These are phyloP conservation scores for Isatis tinctoria DNA, from an alignment of 345 rosid genomes.

Conservation along the genomic window DNA sequence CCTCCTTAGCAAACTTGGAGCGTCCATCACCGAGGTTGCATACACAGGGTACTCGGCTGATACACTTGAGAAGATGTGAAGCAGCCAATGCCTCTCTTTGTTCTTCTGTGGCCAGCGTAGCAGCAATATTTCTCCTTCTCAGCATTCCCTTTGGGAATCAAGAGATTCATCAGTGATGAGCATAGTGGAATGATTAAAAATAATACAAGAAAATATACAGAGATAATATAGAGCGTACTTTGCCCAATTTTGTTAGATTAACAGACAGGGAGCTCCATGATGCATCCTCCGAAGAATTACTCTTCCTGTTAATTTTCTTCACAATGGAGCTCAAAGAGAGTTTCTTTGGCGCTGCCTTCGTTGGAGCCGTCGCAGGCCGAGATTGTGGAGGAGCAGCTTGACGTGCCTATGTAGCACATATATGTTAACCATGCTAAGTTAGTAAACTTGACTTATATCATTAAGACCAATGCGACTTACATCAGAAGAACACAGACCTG, in stretches of 20 bases:
- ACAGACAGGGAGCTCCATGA: conserved; percentile 75
- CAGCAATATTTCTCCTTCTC: conserved; percentile 67
- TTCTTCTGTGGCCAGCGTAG: conserved; percentile 66
- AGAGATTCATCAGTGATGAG: neutral
- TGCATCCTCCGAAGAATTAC: conserved; percentile 37
- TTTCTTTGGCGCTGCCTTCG: conserved; percentile 43
- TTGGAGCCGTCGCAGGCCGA: conserved; percentile 39
- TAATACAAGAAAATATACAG: conserved; percentile 1
- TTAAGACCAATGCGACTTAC: neutral
- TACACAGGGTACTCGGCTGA: conserved; percentile 47
- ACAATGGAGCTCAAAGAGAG: conserved; percentile 30
- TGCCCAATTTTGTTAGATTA: conserved; percentile 63
- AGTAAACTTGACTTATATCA: neutral
- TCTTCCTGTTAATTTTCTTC: conserved; percentile 32
- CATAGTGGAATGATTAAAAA: neutral
- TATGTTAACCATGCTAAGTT: conserved; percentile 6
- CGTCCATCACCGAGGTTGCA: conserved; percentile 82
- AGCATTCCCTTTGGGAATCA: conserved; percentile 50
- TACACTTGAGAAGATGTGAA: conserved; percentile 59
- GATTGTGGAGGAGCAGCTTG: conserved; percentile 36
- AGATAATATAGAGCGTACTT: conserved; percentile 42
- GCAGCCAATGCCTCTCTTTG: conserved; percentile 73
- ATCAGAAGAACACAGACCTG: conserved; percentile 46
- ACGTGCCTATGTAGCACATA: conserved; percentile 39
- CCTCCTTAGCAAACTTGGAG: conserved; percentile 78